Evolutionary conservation across 1,139 yeast species (phyloP), one percentile per base, ranked within the genome.

Genomic region (Pneumocystis jirovecii): DNA sequence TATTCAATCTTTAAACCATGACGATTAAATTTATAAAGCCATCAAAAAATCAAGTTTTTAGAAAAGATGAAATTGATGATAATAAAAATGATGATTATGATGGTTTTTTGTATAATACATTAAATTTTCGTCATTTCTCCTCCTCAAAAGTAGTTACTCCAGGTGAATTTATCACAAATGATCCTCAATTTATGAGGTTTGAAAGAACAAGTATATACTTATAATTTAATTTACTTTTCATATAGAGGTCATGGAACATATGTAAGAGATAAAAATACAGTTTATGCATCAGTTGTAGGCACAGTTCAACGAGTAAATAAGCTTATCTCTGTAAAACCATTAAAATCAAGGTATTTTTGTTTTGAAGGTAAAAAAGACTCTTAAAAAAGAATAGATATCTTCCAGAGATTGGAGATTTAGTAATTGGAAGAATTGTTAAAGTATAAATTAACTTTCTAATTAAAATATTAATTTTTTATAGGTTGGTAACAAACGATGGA

Each of bases 331-430:
- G 98, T 95, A 25, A 79, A 84, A 60, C 96, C 97, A 1, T 80
- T 93, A 67, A 81, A 89, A 70, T 96, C 97, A 12, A 80, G 96
- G 68, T 91, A 90, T 72, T 25, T 57, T 21, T 60, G 12, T 34
- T 42, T 17, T 62, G 1, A 15, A 19, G 1, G 19, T 42, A 19
- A 57, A 25, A 44, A 17, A 25, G 39, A 2, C n/a, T 8, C 6
- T 5, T 4, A 45, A n/a, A 25, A 50, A 25, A 15, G 2, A 12
- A 1, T 17, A 65, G 69, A 31, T 71, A 70, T 61, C 82, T 84
- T 61, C 96, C 98, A 0, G 97, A 90, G 71, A 90, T 96, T 6
- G 98, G 98, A 68, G 98, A 95, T 74, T 97, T 95, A 75, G 82
- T 95, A 21, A 85, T 95, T 50, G 99, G 99, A 0, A 79, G 98